Base-by-base conservation (phyloP, 345 rosid species). In the Gossypium thurberi region DNA sequence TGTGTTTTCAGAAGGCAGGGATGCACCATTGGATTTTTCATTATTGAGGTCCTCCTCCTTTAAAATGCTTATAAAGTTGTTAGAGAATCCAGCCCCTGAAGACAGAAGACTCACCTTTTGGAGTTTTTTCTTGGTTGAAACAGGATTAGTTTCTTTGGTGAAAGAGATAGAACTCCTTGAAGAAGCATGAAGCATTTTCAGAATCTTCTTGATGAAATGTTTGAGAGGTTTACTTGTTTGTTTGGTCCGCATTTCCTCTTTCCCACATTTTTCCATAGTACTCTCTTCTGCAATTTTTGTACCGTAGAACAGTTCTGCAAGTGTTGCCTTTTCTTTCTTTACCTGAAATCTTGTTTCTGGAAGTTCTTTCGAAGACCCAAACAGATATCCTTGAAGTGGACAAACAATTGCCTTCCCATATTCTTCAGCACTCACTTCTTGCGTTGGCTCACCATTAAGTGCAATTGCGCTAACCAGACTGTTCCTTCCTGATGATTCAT, bases 361-460 rank as follows among this genome's bases (percentile, higher is more conserved):
- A 65, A 82, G 65, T 83, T 85, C 94, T 23, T 79, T 78, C 46
- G 82, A 73, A 77, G 98, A 86, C 46, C 91, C 90, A 72, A 88
- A 90, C 70, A 91, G 84, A 81, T 94, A 94, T 78, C 85, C 96
- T 83, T 91, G 95, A 67, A 93, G 97, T 10, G 98, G 97, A 76
- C 84, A 85, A 63, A 70, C 48, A 61, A 79, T 76, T 43, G 81
- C 65, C 78, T 82, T 83, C 63, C 65, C 86, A 70, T 73, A 59
- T 48, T 84, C 94, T 81, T 84, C 85, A 65, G 71, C 66, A 73
- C 76, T 74, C 63, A 65, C 72, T 76, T 77, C 87, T 65, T 86
- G 89, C 72, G 67, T 65, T 74, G 83, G 87, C 79, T 83, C 82
- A 71, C 85, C 84, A 70, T 81, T 76, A 10, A 89, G 82, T 62